A percentile compares a stretch with the other conserved stretches of the same genome.
Evolutionary conservation across 192 early-diverging fungal species (phyloP).

Genomic region (Linnemannia hyalina): DNA sequence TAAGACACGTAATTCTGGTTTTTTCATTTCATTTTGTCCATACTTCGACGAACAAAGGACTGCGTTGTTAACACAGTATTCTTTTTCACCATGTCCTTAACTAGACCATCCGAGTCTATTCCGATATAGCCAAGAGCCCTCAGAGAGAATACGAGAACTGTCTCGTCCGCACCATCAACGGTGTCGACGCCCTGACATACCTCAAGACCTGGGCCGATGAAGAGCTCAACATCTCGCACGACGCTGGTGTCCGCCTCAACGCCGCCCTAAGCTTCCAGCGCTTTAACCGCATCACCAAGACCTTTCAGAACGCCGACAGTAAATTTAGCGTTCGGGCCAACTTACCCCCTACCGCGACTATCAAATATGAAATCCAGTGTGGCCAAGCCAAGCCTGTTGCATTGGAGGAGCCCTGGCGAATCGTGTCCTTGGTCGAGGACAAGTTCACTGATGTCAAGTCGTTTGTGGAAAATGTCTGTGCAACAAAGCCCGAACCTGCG

Average conservation of each 20-base stretch:
- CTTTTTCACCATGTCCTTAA: background rate
- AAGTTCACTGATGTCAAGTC: background rate
- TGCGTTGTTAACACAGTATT: background rate
- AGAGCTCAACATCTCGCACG: conserved; percentile 17
- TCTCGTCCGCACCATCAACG: conserved; percentile 35
- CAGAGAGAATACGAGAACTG: conserved; percentile 27
- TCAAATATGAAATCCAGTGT: conserved; percentile 23
- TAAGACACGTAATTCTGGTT: background rate
- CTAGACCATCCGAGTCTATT: conserved; percentile 9
- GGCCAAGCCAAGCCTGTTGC: background rate
- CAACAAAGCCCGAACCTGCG: background rate
- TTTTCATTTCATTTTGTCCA: too few species aligned
- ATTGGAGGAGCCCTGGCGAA: background rate
- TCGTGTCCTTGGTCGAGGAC: background rate
- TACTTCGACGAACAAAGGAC: background rate
- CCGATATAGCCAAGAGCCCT: background rate
- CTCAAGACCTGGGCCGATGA: conserved; percentile 17
- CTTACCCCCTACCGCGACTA: background rate
- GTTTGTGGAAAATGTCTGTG: background rate
- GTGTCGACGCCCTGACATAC: conserved; percentile 10
- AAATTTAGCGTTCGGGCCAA: background rate
- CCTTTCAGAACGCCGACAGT: background rate
- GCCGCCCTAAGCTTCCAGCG: conserved; percentile 14
- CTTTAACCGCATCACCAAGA: background rate
- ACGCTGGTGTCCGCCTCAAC: conserved; percentile 46